phyloP scores from a whole-genome alignment of 805 yeast species.

The Yamadazyma laniorum region DNA sequence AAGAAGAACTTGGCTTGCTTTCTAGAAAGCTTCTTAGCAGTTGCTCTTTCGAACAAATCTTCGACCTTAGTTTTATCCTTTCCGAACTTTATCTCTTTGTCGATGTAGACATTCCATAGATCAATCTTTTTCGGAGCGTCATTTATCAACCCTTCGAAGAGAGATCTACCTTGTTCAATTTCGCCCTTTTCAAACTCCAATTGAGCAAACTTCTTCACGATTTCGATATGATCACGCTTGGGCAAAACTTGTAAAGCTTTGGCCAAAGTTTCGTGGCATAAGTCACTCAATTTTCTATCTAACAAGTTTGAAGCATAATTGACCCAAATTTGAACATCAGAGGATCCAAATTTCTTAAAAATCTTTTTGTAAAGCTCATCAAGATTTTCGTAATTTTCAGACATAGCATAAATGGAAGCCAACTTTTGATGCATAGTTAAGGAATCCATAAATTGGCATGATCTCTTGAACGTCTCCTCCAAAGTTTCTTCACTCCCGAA shows the following conservation, averaged over 20 bases:
- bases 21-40: conserved; percentile 63
- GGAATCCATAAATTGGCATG: conserved; percentile 91
- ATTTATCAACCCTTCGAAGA: conserved; percentile 86
- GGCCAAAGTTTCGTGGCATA: conserved; percentile 71
- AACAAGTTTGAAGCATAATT: conserved; percentile 75
- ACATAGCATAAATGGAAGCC: conserved; percentile 68
- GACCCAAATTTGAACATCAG: conserved; percentile 72
- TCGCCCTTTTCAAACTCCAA: conserved; percentile 86
- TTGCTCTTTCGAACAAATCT: conserved; percentile 78
- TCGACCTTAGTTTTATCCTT: conserved; percentile 67
- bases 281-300: conserved; percentile 53
- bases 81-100: conserved; percentile 75
- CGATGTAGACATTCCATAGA: conserved; percentile 92
- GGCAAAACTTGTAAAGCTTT: conserved; percentile 70
- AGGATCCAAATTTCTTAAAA: conserved; percentile 70
- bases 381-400: conserved; percentile 74
- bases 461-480: conserved; percentile 75
- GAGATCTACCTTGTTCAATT: conserved; percentile 89
- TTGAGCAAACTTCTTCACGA: conserved; percentile 85
- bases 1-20: conserved; percentile 95
- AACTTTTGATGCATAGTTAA: conserved; percentile 76
- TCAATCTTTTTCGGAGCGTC: conserved; percentile 92
- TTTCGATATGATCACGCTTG: conserved; percentile 70
- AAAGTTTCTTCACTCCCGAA: conserved; percentile 85
- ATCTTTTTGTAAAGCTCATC: conserved; percentile 61